Evolutionary conservation across 2,329 filamentous ascomycete genomes (phyloP).

Genomic region (Phaeosphaeriaceae sp.): DNA sequence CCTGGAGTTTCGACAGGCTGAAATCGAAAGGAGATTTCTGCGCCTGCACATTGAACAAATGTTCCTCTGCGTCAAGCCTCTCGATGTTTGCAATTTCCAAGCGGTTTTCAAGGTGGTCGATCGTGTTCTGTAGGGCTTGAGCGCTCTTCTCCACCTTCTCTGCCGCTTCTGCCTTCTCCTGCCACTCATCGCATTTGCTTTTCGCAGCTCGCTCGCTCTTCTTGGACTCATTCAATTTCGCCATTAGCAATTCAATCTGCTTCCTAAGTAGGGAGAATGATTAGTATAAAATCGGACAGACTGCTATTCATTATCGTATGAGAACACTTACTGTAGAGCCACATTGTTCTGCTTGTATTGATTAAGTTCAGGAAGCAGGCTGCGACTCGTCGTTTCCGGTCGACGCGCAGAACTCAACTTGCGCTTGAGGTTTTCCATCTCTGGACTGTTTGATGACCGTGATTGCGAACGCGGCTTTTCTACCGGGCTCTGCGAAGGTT

Average conservation of each 20-base stretch:
- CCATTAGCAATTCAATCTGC: slow-evolving; percentile 48
- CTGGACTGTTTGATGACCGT: slow-evolving; percentile 27
- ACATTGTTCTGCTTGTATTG: slow-evolving; percentile 45
- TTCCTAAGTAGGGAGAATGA: slow-evolving; percentile 22
- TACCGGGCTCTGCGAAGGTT: slow-evolving; percentile 31
- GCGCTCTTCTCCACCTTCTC: slow-evolving; percentile 32
- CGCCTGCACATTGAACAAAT: slow-evolving; percentile 39
- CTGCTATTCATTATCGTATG: background rate
- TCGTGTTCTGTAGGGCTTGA: slow-evolving; percentile 45
- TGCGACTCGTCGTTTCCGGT: slow-evolving; percentile 41
- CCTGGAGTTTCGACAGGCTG: slow-evolving; percentile 10
- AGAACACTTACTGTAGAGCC: slow-evolving; percentile 26
- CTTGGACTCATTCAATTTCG: slow-evolving; percentile 49
- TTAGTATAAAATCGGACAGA: no score
- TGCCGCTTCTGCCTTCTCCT: slow-evolving; percentile 35
- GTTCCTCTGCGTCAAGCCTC: slow-evolving; percentile 50
- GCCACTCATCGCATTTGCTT: slow-evolving; percentile 35
- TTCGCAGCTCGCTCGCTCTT: slow-evolving; percentile 41
- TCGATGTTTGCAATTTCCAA: slow-evolving; percentile 50
- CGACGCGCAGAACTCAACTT: slow-evolving; percentile 44
- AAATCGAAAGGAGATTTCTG: slow-evolving; percentile 38
- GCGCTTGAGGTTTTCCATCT: slow-evolving; percentile 49
- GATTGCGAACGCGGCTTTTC: slow-evolving; percentile 33
- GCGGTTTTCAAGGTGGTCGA: slow-evolving; percentile 48
- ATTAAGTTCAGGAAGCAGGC: slow-evolving; percentile 48